phyloP scores from a whole-genome alignment of 805 yeast genomes.

The Pichia occidentalis region DNA sequence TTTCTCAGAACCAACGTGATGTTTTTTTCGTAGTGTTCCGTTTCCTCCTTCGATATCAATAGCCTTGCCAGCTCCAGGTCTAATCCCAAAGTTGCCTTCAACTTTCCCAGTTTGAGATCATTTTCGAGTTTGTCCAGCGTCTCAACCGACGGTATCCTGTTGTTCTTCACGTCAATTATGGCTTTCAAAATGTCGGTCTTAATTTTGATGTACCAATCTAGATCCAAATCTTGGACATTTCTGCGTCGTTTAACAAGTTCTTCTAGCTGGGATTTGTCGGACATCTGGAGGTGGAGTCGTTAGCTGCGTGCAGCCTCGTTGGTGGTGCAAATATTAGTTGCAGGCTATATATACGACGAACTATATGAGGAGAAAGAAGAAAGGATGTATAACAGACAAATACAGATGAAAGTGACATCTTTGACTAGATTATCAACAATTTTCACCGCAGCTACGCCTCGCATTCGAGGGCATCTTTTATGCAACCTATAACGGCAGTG shows the following conservation, averaged over 20 bases:
- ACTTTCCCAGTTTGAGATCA: conserved; percentile 16
- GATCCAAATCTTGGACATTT: conserved; percentile 26
- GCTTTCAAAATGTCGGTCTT: conserved; percentile 18
- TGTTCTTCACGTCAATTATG: conserved; percentile 15
- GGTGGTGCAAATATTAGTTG: no score
- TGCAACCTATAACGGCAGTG: conserved; percentile 83
- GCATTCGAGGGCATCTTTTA: conserved; percentile 58
- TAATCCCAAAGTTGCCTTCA: conserved; percentile 18
- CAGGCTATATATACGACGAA: no score
- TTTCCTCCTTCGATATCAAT: conserved; percentile 13
- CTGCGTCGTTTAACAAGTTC: conserved; percentile 26
- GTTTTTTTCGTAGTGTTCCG: conserved; percentile 16
- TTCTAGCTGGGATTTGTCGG: conserved; percentile 8
- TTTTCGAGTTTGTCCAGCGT: conserved; percentile 17
- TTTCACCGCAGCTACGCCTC: conserved; percentile 23
- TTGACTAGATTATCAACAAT: no score
- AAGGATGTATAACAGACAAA: no score
- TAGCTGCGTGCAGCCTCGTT: no score
- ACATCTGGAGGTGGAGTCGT: no score
- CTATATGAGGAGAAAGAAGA: no score
- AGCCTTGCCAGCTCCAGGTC: conserved; percentile 19
- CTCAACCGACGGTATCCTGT: conserved; percentile 13
- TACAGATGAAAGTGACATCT: no score
- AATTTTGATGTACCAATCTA: conserved; percentile 22
- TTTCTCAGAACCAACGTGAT: conserved; percentile 17